Percentiles rank a stretch among this genome's conserved stretches.
Evolutionary conservation across 805 yeast species (phyloP).

Genomic region (Suhomyces emberorum): DNA sequence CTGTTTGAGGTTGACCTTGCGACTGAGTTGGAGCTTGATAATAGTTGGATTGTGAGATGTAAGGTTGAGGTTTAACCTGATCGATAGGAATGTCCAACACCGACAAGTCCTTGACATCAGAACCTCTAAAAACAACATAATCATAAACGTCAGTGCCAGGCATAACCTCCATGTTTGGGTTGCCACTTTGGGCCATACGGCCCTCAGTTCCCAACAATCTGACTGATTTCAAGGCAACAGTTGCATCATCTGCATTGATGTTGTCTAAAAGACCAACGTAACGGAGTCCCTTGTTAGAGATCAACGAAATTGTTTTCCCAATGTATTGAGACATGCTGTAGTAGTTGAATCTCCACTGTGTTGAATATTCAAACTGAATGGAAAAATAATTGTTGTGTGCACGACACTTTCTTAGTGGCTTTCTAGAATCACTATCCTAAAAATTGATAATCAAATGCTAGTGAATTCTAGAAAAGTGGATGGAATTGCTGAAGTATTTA

Average conservation of each 20-base stretch:
- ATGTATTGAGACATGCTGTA: conserved; percentile 82
- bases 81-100: conserved; percentile 73
- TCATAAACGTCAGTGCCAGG: conserved; percentile 72
- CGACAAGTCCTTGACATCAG: conserved; percentile 85
- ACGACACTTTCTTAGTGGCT: too few species aligned
- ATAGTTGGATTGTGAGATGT: conserved; percentile 15
- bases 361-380: too few species aligned
- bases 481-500: too few species aligned
- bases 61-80: conserved; percentile 54
- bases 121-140: conserved; percentile 81
- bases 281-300: conserved; percentile 75
- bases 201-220: conserved; percentile 92
- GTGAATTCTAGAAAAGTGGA: too few species aligned
- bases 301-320: conserved; percentile 82
- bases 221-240: conserved; percentile 79
- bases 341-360: too few species aligned
- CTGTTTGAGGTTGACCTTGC: conserved; percentile 6
- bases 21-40: conserved; percentile 9
- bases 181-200: conserved; percentile 54
- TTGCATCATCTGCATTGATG: conserved; percentile 86
- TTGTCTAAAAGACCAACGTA: conserved; percentile 87
- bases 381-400: too few species aligned
- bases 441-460: too few species aligned
- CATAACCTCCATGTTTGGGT: conserved; percentile 66
- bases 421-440: too few species aligned